Base-by-base conservation (phyloP, 202 grass and related monocot genomes). In the Tripidium arundinaceum region DNA sequence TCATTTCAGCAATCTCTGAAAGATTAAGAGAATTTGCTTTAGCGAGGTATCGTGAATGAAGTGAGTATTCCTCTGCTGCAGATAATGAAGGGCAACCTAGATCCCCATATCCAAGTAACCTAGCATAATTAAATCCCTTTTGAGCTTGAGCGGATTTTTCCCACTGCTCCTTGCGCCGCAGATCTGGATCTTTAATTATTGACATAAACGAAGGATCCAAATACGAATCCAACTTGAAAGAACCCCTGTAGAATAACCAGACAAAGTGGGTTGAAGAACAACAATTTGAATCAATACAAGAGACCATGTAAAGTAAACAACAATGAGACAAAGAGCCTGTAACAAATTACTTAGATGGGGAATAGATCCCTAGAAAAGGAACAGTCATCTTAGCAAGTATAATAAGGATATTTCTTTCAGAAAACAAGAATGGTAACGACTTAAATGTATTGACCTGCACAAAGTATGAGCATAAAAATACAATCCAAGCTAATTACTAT, bases 1-100 rank as follows among this genome's bases (percentile, higher is more conserved):
- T 99, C 92, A 99, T 99, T 90, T 96, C 96, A 83, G 90, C 88
- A 62, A 99, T 96, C 78, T 99, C 96, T 22, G 96, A 91, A 81
- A 99, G 96, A 87, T 93, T 99, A 72, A 99, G 77, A 84, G 96
- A 99, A 86, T 93, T 99, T 34, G 92, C 96, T 87, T 99, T 99
- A 62, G 96, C 70, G 76, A 99, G 89, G 79, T 93, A 96, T 99
- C 88, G 82, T 58, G 96, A 93, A 87, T 99, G 96, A 79, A 96
- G 96, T 57, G 96, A 96, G 72, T 99, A 99, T 72, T 99, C 96
- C 78, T 99, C 96, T 28, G 90, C 96, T 80, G 90, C 88, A 69
- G 96, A 96, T 69, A 99, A 86, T 37, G 92, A 84, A 47, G 90
- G 92, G 66, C 85, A 88, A 72, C 88, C 92, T 52, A 99, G 80